Evolutionary conservation across 345 rosid genomes (phyloP), one percentile per base, ranked within the genome.

Genomic region (Rubroshorea leprosula): DNA sequence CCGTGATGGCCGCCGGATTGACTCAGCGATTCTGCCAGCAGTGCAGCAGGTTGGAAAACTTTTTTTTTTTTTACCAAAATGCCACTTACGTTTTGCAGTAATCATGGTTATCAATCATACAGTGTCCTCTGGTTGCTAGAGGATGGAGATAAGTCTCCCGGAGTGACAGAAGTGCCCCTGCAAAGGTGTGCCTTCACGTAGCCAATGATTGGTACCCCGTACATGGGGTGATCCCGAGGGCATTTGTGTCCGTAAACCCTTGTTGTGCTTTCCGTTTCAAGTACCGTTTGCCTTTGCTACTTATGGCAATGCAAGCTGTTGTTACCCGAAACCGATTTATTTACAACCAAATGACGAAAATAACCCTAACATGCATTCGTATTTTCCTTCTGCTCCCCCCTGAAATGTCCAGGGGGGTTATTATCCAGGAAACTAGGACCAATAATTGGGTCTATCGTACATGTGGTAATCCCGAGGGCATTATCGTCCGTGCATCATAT

Each of bases 11-110:
- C 3, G 87, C 87, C 67, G 96, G 99, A 6, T 66, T 84, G 61
- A 89, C 96, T 70, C 99, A 93, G 78, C 88, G 99, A 31, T 93
- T 93, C 82, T 93, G 99, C 79, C 99, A 93, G 71, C 99, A 93
- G 79, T 93, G 99, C 54, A 93, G 99, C 97, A 89, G 99, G 99
- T 87, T 72, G 54, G 61, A 5, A 5, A 25, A 69, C 12, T 35
- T 2, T 6, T 6, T 29, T 35, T 2, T 6, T 6, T 29, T 35
- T 71, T 63, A 61, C 70, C 45, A 43, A 47, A 61, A 55, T 64
- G 50, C 69, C 70, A 60, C 72, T 63, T 55, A 62, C 67, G 43
- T n/a, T n/a, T 23, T 53, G 18, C 39, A 23, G 65, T 61, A 51
- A 51, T 54, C 17, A 52, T 20, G 12, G 5, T 6, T 23, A 2